A percentile compares a stretch with the other conserved stretches of the same genome.
Conservation (phyloP, 345 rosid species). For the Camelina neglecta region DNA sequence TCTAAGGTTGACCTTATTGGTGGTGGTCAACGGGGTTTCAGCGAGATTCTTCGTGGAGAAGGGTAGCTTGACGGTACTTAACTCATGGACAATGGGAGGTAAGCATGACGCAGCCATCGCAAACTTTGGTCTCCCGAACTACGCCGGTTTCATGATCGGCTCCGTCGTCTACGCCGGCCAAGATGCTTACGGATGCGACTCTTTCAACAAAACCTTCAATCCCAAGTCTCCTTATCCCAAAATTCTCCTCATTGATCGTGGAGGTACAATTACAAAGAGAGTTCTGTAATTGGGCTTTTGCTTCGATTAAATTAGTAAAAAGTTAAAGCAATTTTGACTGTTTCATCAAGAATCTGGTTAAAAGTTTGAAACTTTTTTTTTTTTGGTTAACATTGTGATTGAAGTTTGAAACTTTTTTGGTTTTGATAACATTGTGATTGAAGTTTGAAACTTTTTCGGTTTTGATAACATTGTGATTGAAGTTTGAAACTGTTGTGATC, state of each 20-base stretch:
- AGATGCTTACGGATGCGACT: conserved; percentile 59
- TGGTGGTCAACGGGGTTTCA: conserved; percentile 28
- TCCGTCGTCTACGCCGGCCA: conserved; percentile 67
- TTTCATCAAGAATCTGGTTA: conserved; percentile 4
- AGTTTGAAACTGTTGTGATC: background rate
- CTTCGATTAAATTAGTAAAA: too few species aligned
- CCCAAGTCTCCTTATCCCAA: conserved; percentile 55
- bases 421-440: background rate
- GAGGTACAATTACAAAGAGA: conserved; percentile 55
- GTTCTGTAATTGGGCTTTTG: too few species aligned
- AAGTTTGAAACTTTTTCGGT: background rate
- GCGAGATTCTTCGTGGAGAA: conserved; percentile 81
- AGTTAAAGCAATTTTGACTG: background rate
- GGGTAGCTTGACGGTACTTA: conserved; percentile 67
- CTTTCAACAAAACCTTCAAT: conserved; percentile 67
- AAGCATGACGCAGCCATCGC: conserved; percentile 81
- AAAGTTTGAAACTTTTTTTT: background rate
- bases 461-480: background rate
- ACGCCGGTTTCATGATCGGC: conserved; percentile 78
- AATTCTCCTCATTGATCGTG: conserved; percentile 82
- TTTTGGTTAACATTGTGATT: background rate
- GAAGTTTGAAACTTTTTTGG: background rate
- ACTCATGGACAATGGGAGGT: conserved; percentile 53
- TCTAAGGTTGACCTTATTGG: conserved; percentile 38
- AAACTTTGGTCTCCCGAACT: conserved; percentile 80